These are phyloP conservation scores for Picea abies DNA, from an alignment of 83 land plant species.

Conservation along the genomic window DNA sequence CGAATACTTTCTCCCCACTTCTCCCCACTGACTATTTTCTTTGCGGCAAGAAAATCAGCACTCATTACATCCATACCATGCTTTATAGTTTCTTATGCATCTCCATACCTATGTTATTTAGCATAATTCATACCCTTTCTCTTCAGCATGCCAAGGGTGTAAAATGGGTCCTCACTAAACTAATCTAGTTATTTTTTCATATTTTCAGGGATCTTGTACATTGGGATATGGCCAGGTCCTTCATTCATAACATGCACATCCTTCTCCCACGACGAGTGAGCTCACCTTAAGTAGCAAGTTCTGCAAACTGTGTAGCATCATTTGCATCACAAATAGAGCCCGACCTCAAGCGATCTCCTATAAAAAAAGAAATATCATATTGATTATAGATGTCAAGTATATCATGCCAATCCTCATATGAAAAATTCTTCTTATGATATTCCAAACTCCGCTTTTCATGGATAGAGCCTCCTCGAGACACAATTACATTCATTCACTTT, in stretches of 20 bases:
- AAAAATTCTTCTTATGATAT: conserved; percentile 97
- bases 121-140: too few species aligned
- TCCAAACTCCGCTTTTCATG: conserved; percentile 99
- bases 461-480: conserved; percentile 96
- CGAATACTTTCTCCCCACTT: too few species aligned
- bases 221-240: conserved; percentile 97
- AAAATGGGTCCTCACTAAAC: conserved; percentile 97
- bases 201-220: conserved; percentile 97
- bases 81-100: too few species aligned
- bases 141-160: conserved; percentile 66
- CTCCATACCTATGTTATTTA: too few species aligned
- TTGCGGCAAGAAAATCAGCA: too few species aligned
- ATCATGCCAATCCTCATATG: conserved; percentile 99
- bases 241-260: conserved; percentile 99
- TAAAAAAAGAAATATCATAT: conserved; percentile 89
- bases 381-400: conserved; percentile 96
- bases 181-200: conserved; percentile 98
- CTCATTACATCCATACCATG: too few species aligned
- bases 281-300: conserved; percentile 95
- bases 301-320: conserved; percentile 93
- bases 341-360: conserved; percentile 96
- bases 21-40: too few species aligned
- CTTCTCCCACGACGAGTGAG: conserved; percentile 96
- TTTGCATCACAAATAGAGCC: conserved; percentile 98
- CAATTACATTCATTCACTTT: conserved; percentile 94